These are phyloP conservation scores for Aureobasidium pullulans DNA, from an alignment of 2,329 filamentous ascomycete species.

Conservation along the genomic window DNA sequence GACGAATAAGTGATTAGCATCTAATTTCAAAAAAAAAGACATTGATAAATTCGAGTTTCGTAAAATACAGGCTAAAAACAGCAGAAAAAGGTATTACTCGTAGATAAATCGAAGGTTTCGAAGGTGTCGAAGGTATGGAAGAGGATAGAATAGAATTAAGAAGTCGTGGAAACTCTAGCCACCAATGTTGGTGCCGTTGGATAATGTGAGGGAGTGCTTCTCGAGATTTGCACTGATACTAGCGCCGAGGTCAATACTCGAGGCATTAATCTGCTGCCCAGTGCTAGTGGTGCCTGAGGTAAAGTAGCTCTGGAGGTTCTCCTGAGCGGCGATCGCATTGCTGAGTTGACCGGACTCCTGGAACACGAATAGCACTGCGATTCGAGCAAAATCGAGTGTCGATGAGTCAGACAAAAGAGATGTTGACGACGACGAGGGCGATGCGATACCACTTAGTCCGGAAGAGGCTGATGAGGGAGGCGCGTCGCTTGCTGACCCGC, in stretches of 20 bases:
- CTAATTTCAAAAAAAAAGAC: too few species aligned
- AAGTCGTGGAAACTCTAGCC: background rate
- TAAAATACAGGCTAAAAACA: too few species aligned
- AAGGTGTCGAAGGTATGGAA: background rate
- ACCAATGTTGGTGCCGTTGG: constrained; percentile 24
- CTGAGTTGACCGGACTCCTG: constrained; percentile 34
- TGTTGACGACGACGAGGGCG: constrained; percentile 19
- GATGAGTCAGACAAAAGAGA: constrained; percentile 21
- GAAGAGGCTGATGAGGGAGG: background rate
- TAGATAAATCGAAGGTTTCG: background rate
- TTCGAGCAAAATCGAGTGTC: constrained; percentile 37
- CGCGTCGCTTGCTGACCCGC: constrained; percentile 11
- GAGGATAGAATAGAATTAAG: background rate
- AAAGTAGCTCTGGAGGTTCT: constrained; percentile 32
- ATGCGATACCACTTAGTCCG: constrained; percentile 15
- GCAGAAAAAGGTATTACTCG: background rate
- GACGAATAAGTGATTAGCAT: too few species aligned
- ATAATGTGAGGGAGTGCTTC: constrained; percentile 15
- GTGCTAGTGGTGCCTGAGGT: constrained; percentile 15
- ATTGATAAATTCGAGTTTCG: too few species aligned
- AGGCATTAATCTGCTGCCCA: constrained; percentile 18
- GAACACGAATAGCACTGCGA: constrained; percentile 39
- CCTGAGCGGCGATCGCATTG: constrained; percentile 36
- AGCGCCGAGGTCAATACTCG: constrained; percentile 24
- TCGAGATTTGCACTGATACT: constrained; percentile 22